Conservation (phyloP, 1,284 basidiomycete genomes). For the Chondrostereum purpureum region DNA sequence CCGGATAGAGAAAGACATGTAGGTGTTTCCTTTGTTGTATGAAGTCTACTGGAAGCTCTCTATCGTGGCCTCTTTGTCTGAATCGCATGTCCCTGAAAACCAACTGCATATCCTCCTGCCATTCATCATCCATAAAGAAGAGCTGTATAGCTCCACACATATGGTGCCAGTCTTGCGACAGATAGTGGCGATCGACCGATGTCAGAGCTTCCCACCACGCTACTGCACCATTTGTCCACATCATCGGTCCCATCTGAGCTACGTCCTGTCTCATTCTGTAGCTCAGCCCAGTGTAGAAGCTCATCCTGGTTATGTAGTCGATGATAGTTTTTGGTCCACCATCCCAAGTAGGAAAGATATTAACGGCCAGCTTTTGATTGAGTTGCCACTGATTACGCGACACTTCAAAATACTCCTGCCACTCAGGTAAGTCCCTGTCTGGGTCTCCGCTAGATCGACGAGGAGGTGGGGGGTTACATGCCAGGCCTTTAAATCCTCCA, state of each 20-base stretch:
- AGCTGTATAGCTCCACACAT: conserved; percentile 1
- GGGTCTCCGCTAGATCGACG: too few relatives aligned
- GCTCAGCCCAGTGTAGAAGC: conserved; percentile 4
- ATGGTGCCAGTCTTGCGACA: neutral
- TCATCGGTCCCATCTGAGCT: conserved; percentile 6
- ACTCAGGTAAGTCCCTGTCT: too few relatives aligned
- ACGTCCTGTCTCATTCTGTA: neutral
- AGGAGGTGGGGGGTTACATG: too few relatives aligned
- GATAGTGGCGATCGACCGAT: neutral
- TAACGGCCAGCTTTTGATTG: conserved; percentile 8
- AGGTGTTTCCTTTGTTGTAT: conserved; percentile 2
- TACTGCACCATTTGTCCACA: conserved; percentile 6
- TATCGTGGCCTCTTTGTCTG: conserved; percentile 2
- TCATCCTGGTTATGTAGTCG: conserved; percentile 9
- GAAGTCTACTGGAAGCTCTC: conserved; percentile 11
- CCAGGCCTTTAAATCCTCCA: too few relatives aligned
- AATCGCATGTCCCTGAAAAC: conserved; percentile 13
- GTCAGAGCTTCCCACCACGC: conserved; percentile 11
- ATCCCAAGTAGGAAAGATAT: conserved; percentile 10
- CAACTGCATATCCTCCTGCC: conserved; percentile 1
- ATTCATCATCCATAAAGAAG: conserved; percentile 6
- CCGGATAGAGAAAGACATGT: conserved; percentile 2
- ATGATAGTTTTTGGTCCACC: conserved; percentile 7
- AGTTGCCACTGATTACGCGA: conserved; percentile 10
- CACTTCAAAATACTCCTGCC: too few relatives aligned